Conservation (phyloP, 169 alveolate genomes). For the Cryptosporidium meleagridis region DNA sequence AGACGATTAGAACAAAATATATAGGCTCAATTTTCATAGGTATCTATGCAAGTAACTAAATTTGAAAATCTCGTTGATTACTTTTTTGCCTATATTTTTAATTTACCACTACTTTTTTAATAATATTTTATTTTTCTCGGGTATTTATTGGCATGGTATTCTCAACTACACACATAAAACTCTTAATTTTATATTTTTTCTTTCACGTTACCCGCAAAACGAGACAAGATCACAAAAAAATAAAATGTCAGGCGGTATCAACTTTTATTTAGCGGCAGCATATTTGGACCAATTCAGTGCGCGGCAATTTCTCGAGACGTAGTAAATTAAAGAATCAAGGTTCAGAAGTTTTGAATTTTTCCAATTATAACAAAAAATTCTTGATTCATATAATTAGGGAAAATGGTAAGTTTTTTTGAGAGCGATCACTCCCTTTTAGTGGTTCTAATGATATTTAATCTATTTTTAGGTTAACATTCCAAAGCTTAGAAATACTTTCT, state of each 20-base stretch:
- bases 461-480: constrained; percentile 64
- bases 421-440: background rate
- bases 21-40: background rate
- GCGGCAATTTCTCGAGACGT: constrained; percentile 62
- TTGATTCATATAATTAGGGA: constrained; percentile 6
- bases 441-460: background rate
- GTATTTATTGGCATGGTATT: constrained; percentile 4
- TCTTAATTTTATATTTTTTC: background rate
- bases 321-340: constrained; percentile 30
- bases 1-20: background rate
- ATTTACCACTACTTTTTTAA: background rate
- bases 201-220: constrained; percentile 21
- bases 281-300: background rate
- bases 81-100: background rate
- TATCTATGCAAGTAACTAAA: background rate
- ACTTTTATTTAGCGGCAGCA: background rate
- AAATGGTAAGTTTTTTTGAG: constrained; percentile 56
- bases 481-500: constrained; percentile 64
- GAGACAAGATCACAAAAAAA: constrained; percentile 25
- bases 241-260: background rate
- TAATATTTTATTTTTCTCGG: background rate
- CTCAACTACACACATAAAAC: background rate
- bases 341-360: constrained; percentile 8
- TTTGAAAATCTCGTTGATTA: background rate
- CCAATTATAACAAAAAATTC: constrained; percentile 1